Conservation (phyloP, 148 eudicot genomes). For the Drosera capensis region DNA sequence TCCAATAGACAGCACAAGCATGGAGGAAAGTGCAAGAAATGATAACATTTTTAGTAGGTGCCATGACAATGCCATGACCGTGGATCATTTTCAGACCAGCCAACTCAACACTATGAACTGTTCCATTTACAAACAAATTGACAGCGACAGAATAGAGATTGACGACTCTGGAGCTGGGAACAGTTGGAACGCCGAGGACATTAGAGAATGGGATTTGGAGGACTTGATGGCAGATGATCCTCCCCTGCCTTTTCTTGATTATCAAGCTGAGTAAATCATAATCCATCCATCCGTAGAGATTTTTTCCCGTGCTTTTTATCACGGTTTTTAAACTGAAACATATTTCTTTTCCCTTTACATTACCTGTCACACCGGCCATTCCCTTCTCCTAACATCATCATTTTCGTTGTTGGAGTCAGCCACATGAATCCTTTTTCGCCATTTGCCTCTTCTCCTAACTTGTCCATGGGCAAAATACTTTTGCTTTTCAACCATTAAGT, state of each 20-base stretch:
- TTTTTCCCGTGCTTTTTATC: too few species aligned
- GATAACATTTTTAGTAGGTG: constrained; percentile 1
- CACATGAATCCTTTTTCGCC: too few species aligned
- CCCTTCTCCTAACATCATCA: too few species aligned
- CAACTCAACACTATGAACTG: background rate
- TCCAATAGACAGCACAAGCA: constrained; percentile 6
- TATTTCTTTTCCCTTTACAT: too few species aligned
- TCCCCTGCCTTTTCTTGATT: constrained; percentile 55
- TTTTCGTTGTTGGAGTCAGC: too few species aligned
- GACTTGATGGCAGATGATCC: constrained; percentile 62
- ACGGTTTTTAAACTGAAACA: too few species aligned
- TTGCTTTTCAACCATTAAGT: too few species aligned
- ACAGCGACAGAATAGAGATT: constrained; percentile 7
- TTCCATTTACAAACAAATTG: constrained; percentile 4
- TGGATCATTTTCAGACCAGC: constrained; percentile 8
- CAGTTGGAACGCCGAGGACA: constrained; percentile 33
- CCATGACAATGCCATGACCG: background rate
- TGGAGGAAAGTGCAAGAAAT: background rate
- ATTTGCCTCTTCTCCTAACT: too few species aligned
- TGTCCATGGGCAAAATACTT: too few species aligned
- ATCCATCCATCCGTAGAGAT: too few species aligned
- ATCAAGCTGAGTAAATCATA: constrained; percentile 21
- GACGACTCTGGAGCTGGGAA: constrained; percentile 12
- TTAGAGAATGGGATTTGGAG: constrained; percentile 67
- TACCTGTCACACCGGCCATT: too few species aligned